Conservation (phyloP, 441 rosid genomes). For the Pelargonium fulgidum region DNA sequence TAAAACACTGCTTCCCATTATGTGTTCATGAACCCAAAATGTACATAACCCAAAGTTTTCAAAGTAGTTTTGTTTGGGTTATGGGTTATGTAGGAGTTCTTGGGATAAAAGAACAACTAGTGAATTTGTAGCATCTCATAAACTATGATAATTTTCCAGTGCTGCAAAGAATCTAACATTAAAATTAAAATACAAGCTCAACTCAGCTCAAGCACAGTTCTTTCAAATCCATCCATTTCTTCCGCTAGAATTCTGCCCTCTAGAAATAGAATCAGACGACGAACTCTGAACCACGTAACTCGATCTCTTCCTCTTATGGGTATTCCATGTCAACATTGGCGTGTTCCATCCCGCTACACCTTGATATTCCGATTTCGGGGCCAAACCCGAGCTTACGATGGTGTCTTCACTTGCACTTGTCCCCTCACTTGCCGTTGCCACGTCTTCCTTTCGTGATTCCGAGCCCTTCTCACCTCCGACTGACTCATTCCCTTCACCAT, state of each 20-base stretch:
- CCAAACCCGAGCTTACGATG: not conserved
- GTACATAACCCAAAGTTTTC: no score
- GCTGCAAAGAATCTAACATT: no score
- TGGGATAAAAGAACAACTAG: no score
- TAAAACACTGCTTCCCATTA: no score
- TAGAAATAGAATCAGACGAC: conserved; percentile 49
- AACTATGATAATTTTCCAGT: no score
- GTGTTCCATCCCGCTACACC: conserved; percentile 37
- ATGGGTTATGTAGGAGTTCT: no score
- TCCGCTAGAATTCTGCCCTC: conserved; percentile 67
- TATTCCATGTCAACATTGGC: conserved; percentile 62
- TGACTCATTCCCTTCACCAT: not conserved
- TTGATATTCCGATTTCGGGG: conserved; percentile 28
- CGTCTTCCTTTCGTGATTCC: conserved; percentile 14
- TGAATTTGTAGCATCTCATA: no score
- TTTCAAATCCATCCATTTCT: conserved; percentile 36
- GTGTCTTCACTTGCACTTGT: conserved; percentile 22
- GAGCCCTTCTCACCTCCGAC: not conserved
- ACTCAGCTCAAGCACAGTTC: no score
- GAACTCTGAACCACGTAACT: conserved; percentile 58
- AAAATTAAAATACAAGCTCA: no score
- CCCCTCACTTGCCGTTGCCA: conserved; percentile 14
- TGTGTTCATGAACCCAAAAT: no score
- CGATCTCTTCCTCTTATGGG: conserved; percentile 83
- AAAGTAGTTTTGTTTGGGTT: no score